Percentiles rank a stretch among this genome's conserved stretches.
phyloP scores from a whole-genome alignment of 176 grass and related monocot genomes.

The Zea luxurians region DNA sequence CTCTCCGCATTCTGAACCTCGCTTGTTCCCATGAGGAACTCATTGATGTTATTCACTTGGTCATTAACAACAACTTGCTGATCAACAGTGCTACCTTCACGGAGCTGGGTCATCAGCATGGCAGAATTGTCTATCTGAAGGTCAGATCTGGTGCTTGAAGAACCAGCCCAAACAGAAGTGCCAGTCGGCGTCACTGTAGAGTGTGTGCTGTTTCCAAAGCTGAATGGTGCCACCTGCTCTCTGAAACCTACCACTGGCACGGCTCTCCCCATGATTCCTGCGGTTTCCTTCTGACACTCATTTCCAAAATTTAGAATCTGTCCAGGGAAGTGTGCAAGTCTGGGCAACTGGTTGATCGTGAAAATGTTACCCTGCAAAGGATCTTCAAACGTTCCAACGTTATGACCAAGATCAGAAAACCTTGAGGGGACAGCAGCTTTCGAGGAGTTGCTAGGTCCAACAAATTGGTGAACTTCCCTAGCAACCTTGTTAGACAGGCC shows the following conservation, averaged over 20 bases:
- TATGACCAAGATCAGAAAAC: too few relatives aligned
- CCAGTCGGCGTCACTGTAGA: conserved; percentile 1
- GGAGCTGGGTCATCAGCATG: neutral
- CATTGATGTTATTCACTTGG: conserved; percentile 15
- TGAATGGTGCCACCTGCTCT: conserved; percentile 5
- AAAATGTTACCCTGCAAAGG: neutral
- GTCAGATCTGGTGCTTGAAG: conserved; percentile 14
- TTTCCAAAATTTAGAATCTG: conserved; percentile 18
- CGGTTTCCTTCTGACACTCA: conserved; percentile 15
- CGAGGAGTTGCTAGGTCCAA: conserved; percentile 6
- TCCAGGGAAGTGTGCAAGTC: neutral
- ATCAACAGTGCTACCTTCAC: neutral
- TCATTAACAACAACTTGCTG: neutral
- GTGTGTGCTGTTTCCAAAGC: conserved; percentile 24
- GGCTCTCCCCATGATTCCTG: neutral
- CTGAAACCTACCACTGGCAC: neutral
- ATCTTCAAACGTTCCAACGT: conserved; percentile 14
- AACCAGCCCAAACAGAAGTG: neutral
- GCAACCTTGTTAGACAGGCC: neutral
- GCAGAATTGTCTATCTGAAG: conserved; percentile 1
- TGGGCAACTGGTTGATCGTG: neutral
- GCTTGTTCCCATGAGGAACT: neutral
- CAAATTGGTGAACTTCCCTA: neutral
- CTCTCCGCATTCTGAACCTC: conserved; percentile 1
- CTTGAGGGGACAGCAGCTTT: too few relatives aligned